Conservation (phyloP, 768 basidiomycete genomes). For the Ramaria rubella region DNA sequence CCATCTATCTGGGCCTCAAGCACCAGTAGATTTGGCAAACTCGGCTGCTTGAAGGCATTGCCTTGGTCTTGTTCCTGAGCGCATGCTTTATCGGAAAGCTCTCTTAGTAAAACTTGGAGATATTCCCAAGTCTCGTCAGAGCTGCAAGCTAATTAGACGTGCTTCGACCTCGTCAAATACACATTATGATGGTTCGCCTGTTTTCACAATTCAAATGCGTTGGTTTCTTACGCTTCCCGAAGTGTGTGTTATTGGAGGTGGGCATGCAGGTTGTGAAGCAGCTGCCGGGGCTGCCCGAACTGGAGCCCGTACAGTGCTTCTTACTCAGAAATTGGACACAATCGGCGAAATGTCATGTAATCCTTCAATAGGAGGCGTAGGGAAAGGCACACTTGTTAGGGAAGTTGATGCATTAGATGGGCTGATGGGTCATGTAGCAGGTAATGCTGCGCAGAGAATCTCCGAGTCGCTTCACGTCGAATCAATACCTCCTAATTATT, state of each 20-base stretch:
- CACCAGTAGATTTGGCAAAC: too few species aligned
- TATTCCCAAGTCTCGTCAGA: too few species aligned
- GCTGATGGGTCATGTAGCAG: slow-evolving; percentile 75
- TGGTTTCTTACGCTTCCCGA: not conserved
- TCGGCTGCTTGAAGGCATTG: too few species aligned
- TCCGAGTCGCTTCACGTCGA: not conserved
- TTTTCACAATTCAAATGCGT: not conserved
- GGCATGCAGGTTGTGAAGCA: slow-evolving; percentile 91
- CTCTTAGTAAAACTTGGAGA: too few species aligned
- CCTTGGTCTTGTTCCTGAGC: too few species aligned
- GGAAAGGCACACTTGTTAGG: slow-evolving; percentile 85
- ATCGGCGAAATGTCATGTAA: slow-evolving; percentile 87
- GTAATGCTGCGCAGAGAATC: slow-evolving; percentile 30
- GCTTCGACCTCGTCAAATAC: too few species aligned
- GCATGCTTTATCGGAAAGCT: too few species aligned
- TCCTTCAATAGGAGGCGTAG: slow-evolving; percentile 86
- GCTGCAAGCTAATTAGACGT: too few species aligned
- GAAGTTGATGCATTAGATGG: slow-evolving; percentile 91
- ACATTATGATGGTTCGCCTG: not conserved
- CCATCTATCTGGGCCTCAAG: too few species aligned
- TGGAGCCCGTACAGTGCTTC: slow-evolving; percentile 71
- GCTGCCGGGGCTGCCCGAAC: slow-evolving; percentile 80
- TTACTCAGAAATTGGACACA: slow-evolving; percentile 77
- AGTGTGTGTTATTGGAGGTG: slow-evolving; percentile 87
- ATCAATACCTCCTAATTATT: not conserved